A percentile compares a stretch with the other conserved stretches of the same genome.
Conservation (phyloP, 2,329 filamentous ascomycete genomes). For the Dactylonectria estremocensis region DNA sequence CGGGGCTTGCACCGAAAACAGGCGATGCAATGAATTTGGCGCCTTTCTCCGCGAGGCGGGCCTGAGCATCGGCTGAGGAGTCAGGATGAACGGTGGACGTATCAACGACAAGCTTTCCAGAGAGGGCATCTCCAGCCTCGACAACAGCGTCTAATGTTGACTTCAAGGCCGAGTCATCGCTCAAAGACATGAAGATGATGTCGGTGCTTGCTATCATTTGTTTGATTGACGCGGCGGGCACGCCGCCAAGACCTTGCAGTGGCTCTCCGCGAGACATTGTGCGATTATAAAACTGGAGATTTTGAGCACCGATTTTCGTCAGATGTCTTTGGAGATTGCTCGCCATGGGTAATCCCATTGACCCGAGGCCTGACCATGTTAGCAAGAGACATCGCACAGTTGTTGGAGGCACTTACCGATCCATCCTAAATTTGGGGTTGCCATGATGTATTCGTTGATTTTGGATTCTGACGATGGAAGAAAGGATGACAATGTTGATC, state of each 20-base stretch:
- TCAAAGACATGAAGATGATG: constrained; percentile 59
- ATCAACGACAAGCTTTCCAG: constrained; percentile 62
- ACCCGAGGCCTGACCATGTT: constrained; percentile 60
- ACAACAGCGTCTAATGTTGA: constrained; percentile 52
- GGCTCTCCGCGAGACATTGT: constrained; percentile 61
- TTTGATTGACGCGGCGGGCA: constrained; percentile 38
- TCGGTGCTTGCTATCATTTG: constrained; percentile 51
- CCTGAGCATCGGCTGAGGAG: constrained; percentile 53
- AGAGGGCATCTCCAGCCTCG: constrained; percentile 38
- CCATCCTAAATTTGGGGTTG: constrained; percentile 30
- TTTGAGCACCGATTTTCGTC: constrained; percentile 26
- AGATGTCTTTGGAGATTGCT: constrained; percentile 64
- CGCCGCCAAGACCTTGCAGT: constrained; percentile 49
- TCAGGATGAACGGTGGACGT: constrained; percentile 66
- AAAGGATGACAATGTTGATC: neutral
- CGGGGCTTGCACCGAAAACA: constrained; percentile 66
- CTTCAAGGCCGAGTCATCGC: constrained; percentile 59
- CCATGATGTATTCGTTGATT: constrained; percentile 4
- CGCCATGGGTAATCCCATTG: constrained; percentile 67
- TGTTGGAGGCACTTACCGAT: constrained; percentile 14
- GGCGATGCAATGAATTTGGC: constrained; percentile 61
- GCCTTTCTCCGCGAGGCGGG: constrained; percentile 47
- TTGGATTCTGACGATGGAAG: too few species aligned
- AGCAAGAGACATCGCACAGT: neutral
- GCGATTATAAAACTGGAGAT: constrained; percentile 61